Evolutionary conservation across 1,284 basidiomycete species (phyloP), one percentile per base, ranked within the genome.

Genomic region (Ceratobasidium theobromae): DNA sequence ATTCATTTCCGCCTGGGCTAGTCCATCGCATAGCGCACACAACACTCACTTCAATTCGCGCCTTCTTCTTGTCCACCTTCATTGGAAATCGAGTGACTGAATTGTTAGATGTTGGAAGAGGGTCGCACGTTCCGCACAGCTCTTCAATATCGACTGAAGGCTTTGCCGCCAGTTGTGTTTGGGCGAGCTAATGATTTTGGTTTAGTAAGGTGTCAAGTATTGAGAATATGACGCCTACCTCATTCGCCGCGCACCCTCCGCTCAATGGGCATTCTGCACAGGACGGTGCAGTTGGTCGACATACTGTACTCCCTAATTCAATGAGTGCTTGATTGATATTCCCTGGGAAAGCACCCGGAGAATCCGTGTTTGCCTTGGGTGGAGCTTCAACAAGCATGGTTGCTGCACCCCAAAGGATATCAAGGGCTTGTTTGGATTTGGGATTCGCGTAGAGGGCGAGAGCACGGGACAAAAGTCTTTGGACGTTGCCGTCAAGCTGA

Each of bases 401-500:
- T 0, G 94, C 94, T 2, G 84, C 85, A 4, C 80, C 76, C 94
- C 94, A 97, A n/a, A 98, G 79, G 66, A 90, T 77, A 70, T 93
- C 87, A 46, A 91, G 82, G 0, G 89, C 88, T 1, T 78, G 73
- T 72, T 95, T 95, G 21, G 83, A 80, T 72, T 93, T 91, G 21
- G 91, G 90, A 6, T 85, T 82, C 0, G 91, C 87, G 74, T 96
- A 84, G 1, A 97, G 76, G 0, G 91, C 92, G 23, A 96, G 80
- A 32, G 96, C 75, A 30, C 95, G 84, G 70, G 90, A 88, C 27
- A 95, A 77, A 14, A 95, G 80, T 62, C 92, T 84, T 73, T 92
- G 87, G 4, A 97, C 90, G 74, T 98, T 98, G 27, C 95, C 95
- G 74, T 98, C 95, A 51, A 97, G 80, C 91, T 93, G 72, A 57